Evolutionary conservation across 2,329 filamentous ascomycete genomes (phyloP).

Genomic region (Septoria linicola): DNA sequence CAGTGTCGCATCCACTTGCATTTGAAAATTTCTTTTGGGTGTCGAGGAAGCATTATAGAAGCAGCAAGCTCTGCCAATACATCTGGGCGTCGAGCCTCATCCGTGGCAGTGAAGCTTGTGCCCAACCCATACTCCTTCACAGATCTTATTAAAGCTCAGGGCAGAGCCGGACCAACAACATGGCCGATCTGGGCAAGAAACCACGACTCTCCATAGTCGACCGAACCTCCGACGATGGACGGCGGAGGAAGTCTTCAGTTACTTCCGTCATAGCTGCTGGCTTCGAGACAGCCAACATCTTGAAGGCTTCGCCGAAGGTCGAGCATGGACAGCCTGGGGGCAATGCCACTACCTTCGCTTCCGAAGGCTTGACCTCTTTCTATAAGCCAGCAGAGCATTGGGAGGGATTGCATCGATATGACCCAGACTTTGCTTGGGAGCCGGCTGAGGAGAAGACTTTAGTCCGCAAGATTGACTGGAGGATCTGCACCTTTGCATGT

Average conservation of each 20-base stretch:
- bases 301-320: constrained; percentile 6
- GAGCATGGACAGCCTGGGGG: constrained; percentile 14
- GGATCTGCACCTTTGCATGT: constrained; percentile 54
- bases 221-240: neutral
- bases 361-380: constrained; percentile 21
- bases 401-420: constrained; percentile 60
- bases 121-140: neutral
- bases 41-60: neutral
- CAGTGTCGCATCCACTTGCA: neutral
- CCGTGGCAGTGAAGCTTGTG: neutral
- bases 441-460: constrained; percentile 56
- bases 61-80: constrained; percentile 7
- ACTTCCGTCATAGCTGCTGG: constrained; percentile 7
- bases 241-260: constrained; percentile 10
- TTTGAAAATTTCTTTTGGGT: neutral
- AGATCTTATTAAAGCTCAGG: neutral
- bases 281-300: constrained; percentile 17
- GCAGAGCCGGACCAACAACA: neutral
- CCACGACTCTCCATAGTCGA: neutral
- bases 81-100: neutral
- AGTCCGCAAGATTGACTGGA: constrained; percentile 55
- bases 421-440: constrained; percentile 51
- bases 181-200: neutral
- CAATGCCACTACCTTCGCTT: constrained; percentile 24
- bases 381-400: constrained; percentile 42